A percentile compares a stretch with the other conserved stretches of the same genome.
Conservation (phyloP, 2,329 filamentous ascomycete species). For the Ceratocystis smalleyi region DNA sequence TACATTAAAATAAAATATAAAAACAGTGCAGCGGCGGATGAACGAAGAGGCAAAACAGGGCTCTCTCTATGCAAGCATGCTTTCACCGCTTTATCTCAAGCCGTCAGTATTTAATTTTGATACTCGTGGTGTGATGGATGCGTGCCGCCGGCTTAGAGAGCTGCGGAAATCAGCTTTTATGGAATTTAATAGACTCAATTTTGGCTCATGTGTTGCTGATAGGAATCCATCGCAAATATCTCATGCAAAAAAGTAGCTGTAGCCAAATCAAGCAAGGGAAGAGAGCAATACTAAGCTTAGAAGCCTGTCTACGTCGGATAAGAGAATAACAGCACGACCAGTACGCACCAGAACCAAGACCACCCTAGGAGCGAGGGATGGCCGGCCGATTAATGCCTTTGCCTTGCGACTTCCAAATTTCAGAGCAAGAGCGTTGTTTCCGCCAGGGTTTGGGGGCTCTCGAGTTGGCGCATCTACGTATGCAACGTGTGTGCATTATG, state of each 20-base stretch:
- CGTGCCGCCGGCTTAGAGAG: background rate
- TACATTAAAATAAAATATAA: background rate
- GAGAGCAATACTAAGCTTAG: no score
- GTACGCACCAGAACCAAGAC: no score
- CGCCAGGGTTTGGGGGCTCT: background rate
- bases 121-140: background rate
- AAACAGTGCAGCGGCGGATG: no score
- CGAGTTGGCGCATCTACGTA: background rate
- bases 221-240: no score
- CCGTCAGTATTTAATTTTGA: background rate
- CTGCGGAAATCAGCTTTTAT: background rate
- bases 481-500: background rate
- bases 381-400: no score
- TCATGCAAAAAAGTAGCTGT: no score
- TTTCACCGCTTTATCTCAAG: background rate
- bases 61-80: background rate
- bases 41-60: background rate
- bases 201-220: background rate
- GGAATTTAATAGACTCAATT: background rate
- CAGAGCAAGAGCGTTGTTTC: background rate
- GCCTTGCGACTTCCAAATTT: no score
- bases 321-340: no score
- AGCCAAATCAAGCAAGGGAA: no score
- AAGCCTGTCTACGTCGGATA: no score
- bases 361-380: no score